phyloP scores from a whole-genome alignment of 129 eudicot genomes.

The Deinandra increscens region DNA sequence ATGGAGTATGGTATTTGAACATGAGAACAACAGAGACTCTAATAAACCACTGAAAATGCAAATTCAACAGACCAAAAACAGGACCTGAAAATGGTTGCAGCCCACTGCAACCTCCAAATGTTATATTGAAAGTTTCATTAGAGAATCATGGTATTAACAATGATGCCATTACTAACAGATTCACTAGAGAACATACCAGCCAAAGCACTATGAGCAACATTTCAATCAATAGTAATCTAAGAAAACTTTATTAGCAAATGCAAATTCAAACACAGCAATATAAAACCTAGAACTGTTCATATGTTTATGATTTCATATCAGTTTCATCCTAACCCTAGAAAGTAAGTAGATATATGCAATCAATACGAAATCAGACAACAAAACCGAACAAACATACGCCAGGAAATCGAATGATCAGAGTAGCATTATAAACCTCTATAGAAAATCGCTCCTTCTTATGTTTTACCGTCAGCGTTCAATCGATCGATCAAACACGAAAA shows the following conservation, averaged over 20 bases:
- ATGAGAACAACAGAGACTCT: background rate
- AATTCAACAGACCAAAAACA: background rate
- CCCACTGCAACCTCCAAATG: background rate
- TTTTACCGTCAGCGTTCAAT: conserved; percentile 33
- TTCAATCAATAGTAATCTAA: conserved; percentile 14
- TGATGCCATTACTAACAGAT: no score
- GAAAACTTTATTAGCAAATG: background rate
- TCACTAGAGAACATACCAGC: no score
- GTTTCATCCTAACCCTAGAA: conserved; percentile 36
- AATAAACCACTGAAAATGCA: background rate
- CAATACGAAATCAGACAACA: background rate
- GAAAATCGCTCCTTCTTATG: conserved; percentile 29
- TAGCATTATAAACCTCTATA: conserved; percentile 38
- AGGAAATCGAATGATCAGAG: conserved; percentile 29
- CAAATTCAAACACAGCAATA: conserved; percentile 15
- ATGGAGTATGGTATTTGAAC: background rate
- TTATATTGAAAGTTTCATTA: background rate
- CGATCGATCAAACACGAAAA: conserved; percentile 32
- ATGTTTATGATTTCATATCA: background rate
- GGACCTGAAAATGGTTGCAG: background rate
- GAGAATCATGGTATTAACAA: no score
- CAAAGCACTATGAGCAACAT: conserved; percentile 9
- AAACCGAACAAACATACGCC: conserved; percentile 27
- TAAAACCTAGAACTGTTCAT: conserved; percentile 9
- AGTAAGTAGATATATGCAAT: conserved; percentile 7